Evolutionary conservation across 1,284 basidiomycete genomes (phyloP).

Genomic region (Lentinula novae-zelandiae): DNA sequence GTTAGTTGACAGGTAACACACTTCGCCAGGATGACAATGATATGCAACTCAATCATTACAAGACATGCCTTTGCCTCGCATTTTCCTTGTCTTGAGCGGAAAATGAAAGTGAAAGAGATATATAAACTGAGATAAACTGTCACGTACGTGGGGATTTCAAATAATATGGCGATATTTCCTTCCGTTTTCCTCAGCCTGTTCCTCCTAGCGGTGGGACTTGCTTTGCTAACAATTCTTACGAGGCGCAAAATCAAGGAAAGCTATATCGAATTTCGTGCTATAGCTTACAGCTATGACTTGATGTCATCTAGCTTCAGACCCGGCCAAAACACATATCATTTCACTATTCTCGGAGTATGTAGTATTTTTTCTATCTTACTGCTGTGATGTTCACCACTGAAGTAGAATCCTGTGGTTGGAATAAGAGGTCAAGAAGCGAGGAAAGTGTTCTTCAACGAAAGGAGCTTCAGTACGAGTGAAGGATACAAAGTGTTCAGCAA

Average conservation of each 20-base stretch:
- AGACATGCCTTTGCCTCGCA: background rate
- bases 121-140: background rate
- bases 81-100: background rate
- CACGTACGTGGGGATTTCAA: background rate
- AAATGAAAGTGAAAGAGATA: background rate
- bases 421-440: slow-evolving; percentile 29
- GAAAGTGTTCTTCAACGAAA: slow-evolving; percentile 29
- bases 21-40: background rate
- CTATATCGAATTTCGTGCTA: background rate
- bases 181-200: background rate
- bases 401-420: slow-evolving; percentile 27
- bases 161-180: background rate
- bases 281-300: slow-evolving; percentile 1
- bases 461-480: slow-evolving; percentile 27
- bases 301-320: slow-evolving; percentile 7
- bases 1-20: background rate
- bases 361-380: background rate
- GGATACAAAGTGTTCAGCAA: slow-evolving; percentile 34
- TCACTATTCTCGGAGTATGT: slow-evolving; percentile 25
- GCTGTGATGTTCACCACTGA: background rate
- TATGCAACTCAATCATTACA: background rate
- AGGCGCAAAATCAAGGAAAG: background rate
- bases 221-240: background rate
- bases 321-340: slow-evolving; percentile 19
- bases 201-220: background rate